Base-by-base conservation (phyloP, 306 rosid genomes). In the Castanea mollissima region DNA sequence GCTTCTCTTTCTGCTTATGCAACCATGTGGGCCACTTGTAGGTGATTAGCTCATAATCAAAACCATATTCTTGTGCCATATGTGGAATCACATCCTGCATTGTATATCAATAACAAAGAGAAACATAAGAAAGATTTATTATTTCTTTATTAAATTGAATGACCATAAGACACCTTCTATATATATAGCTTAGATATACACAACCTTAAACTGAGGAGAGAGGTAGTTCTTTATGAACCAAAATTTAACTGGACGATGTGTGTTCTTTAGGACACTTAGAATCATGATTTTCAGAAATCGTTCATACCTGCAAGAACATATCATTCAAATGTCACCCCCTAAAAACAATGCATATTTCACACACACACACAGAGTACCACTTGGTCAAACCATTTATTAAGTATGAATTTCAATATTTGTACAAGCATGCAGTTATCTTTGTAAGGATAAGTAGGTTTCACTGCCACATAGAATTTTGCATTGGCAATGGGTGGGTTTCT, bases 1-100 rank as follows among this genome's bases (percentile, higher is more conserved):
- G 99, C 84, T 96, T 96, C 81, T 93, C 99, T 75, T 89, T 96
- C 90, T 96, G 99, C 89, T 96, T 96, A 77, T 93, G 99, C 91
- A 96, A 83, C 99, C 99, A 96, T 69, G 99, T 90, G 68, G 99
- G 99, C 99, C 99, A 96, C 78, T 96, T 96, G 93, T 93, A 96
- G 21, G 99, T 96, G 81, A 93, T 85, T 34, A 96, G 85, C 85
- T 90, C 98, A 76, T 88, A 91, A 81, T 91, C 89, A 80, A 96
- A 96, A 71, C 98, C 99, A 81, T 96, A 96, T 73, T 89, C 98
- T 80, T 87, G 62, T 69, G 99, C 98, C 99, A 96, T 96, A 83
- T 29, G 94, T 69, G 98, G 99, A 84, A 95, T 90, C 80, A 95
- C 87, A 79, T 90, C 97, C 99, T 92, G 89, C 62, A 75, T 25